A percentile compares a stretch with the other conserved stretches of the same genome.
These are phyloP conservation scores for Filosporella fistucella DNA, from an alignment of 495 filamentous ascomycete genomes.

Conservation along the genomic window DNA sequence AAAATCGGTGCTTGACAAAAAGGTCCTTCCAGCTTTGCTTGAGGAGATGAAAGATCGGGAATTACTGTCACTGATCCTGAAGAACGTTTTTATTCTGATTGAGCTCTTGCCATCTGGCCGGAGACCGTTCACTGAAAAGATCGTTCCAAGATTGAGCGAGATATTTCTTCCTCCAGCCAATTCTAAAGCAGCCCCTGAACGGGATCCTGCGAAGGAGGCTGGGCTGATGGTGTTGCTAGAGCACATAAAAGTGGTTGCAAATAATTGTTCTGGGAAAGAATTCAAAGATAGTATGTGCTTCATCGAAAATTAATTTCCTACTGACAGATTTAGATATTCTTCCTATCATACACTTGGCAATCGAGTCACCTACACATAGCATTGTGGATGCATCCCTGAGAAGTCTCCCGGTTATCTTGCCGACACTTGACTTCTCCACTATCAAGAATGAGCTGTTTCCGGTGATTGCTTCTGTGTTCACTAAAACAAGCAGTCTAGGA, in stretches of 20 bases:
- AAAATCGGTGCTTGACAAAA: slow-evolving; percentile 88
- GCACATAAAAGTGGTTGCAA: slow-evolving; percentile 67
- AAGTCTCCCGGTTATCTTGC: slow-evolving; percentile 67
- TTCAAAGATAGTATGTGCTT: slow-evolving; percentile 78
- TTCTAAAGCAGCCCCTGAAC: slow-evolving; percentile 48
- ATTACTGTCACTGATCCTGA: slow-evolving; percentile 73
- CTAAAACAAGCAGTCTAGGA: slow-evolving; percentile 82
- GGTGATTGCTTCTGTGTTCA: slow-evolving; percentile 81
- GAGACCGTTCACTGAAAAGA: slow-evolving; percentile 73
- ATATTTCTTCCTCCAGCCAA: slow-evolving; percentile 60
- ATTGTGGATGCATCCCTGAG: slow-evolving; percentile 80
- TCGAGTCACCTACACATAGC: slow-evolving; percentile 85
- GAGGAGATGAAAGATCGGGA: slow-evolving; percentile 93
- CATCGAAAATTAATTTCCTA: slow-evolving; percentile 1
- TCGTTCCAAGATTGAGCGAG: slow-evolving; percentile 78
- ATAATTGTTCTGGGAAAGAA: slow-evolving; percentile 81
- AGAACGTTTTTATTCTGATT: slow-evolving; percentile 88
- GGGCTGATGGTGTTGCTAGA: slow-evolving; percentile 87
- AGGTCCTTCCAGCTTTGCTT: slow-evolving; percentile 78
- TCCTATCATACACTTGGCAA: slow-evolving; percentile 71
- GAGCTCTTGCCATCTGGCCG: slow-evolving; percentile 67
- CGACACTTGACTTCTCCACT: slow-evolving; percentile 88
- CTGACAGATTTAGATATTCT: slow-evolving; percentile 59
- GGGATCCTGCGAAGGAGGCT: slow-evolving; percentile 80
- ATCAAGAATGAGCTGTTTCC: slow-evolving; percentile 96